Base-by-base conservation (phyloP, 2,329 filamentous ascomycete species). In the Paraconiothyrium brasiliense region DNA sequence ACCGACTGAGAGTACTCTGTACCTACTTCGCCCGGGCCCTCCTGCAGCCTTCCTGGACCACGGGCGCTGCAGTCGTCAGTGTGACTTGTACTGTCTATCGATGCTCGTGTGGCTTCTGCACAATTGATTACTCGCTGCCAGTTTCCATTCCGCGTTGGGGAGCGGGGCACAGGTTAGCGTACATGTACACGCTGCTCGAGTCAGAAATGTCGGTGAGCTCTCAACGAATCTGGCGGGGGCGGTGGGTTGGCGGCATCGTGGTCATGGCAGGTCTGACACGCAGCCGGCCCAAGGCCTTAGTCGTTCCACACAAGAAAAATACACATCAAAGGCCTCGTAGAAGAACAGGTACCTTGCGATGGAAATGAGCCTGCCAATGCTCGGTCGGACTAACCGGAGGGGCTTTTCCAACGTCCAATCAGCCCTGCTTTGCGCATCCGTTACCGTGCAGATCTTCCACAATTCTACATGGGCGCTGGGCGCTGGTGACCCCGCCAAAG, bases 121-220 rank as follows among this genome's bases (percentile, higher is more conserved):
- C 73, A 69, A 65, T 59, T 50, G 37, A 22, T 9, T 24, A 22
- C 16, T 24, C 8, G 39, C 39, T 24, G 39, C 44, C 34, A 6
- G 32, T 34, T 37, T 22, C 37, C 37, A 43, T n/a, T 10, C 14
- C 14, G 4, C 13, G 54, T 34, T 37, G 60, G 43, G 57, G 35
- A 59, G 65, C 67, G 68, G 71, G 65, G 70, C 69, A 48, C 51
- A 54, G 32, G 44, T 62, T 44, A 54, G 39, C 60, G 63, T 49
- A 59, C 54, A 58, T 60, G 59, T 59, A 27, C 35, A 30, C 14
- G 37, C 22, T 61, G 58, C 61, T 61, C 65, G 68, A 66, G 65
- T 66, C 64, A 72, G 63, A 71, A 75, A 73, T 74, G 71, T 75
- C 72, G 72, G 72, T 75, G 71, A 72, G 71, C 37, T 34, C 20